A percentile compares a stretch with the other conserved stretches of the same genome.
Conservation (phyloP, 192 early-diverging fungal species). For the Backusella circina region DNA sequence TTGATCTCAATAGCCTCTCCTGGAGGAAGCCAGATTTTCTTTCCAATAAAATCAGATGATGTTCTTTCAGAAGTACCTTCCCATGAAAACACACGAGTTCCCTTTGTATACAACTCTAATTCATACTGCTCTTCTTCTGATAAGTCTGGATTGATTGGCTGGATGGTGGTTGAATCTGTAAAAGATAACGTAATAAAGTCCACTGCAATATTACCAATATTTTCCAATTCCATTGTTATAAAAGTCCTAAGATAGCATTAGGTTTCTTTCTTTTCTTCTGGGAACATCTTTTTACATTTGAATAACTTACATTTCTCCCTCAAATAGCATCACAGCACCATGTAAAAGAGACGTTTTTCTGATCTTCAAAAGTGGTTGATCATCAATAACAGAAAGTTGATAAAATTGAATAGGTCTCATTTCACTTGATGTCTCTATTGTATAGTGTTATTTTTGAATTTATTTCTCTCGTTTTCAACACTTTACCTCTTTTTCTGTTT, state of each 20-base stretch:
- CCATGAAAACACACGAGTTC: conserved; percentile 54
- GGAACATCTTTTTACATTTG: too few species aligned
- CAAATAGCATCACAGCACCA: conserved; percentile 76
- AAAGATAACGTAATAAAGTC: conserved; percentile 64
- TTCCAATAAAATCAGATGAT: conserved; percentile 1
- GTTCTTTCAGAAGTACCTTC: conserved; percentile 29
- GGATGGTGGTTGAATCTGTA: conserved; percentile 44
- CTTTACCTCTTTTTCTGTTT: conserved; percentile 9
- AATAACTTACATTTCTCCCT: conserved; percentile 75
- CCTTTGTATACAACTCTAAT: conserved; percentile 63
- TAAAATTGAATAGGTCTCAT: conserved; percentile 15
- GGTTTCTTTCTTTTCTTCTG: too few species aligned
- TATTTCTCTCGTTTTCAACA: neutral
- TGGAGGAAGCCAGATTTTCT: conserved; percentile 46
- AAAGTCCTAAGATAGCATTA: conserved; percentile 40
- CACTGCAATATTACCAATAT: conserved; percentile 69
- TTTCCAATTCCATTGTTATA: conserved; percentile 64
- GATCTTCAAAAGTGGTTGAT: conserved; percentile 69
- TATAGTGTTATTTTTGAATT: neutral
- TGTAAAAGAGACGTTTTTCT: conserved; percentile 54
- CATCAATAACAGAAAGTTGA: conserved; percentile 49
- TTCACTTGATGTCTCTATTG: conserved; percentile 3
- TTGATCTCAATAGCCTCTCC: conserved; percentile 48
- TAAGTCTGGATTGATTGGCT: conserved; percentile 39
- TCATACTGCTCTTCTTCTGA: conserved; percentile 74